phyloP scores from a whole-genome alignment of 208 protist species.

The Novymonas esmeraldas region DNA sequence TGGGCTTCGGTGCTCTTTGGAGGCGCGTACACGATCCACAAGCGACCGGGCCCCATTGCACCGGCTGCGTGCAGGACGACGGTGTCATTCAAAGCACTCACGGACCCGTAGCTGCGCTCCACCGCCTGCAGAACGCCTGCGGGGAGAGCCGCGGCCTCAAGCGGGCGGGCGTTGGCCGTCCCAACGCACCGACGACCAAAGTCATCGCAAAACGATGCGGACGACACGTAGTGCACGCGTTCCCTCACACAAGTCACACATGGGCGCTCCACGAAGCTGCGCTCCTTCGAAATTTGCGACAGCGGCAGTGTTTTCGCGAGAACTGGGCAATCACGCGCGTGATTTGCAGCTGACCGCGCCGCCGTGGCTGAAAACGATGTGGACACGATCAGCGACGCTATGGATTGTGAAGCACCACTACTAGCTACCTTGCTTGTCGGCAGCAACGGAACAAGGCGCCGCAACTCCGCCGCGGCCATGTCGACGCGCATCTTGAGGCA shows the following conservation, averaged over 20 bases:
- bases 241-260: constrained; percentile 58
- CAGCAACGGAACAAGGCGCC: constrained; percentile 30
- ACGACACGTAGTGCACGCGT: constrained; percentile 75
- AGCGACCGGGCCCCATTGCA: constrained; percentile 49
- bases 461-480: constrained; percentile 24
- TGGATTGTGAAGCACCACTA: constrained; percentile 5
- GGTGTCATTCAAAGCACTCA: constrained; percentile 36
- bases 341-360: constrained; percentile 8
- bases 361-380: constrained; percentile 28
- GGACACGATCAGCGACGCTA: constrained; percentile 46
- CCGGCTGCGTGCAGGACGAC: constrained; percentile 44
- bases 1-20: constrained; percentile 17
- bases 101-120: constrained; percentile 37
- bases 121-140: constrained; percentile 31
- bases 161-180: neutral
- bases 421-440: neutral
- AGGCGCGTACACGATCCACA: constrained; percentile 68
- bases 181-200: constrained; percentile 46
- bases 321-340: constrained; percentile 67
- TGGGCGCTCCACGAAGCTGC: constrained; percentile 48
- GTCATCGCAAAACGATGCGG: constrained; percentile 61
- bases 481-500: constrained; percentile 14
- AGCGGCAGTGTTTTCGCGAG: constrained; percentile 44
- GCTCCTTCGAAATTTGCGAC: constrained; percentile 39
- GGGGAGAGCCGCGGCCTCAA: neutral